A percentile compares a stretch with the other conserved stretches of the same genome.
Evolutionary conservation across 495 filamentous ascomycete species (phyloP).

Genomic region (Aspergillus indologenus): DNA sequence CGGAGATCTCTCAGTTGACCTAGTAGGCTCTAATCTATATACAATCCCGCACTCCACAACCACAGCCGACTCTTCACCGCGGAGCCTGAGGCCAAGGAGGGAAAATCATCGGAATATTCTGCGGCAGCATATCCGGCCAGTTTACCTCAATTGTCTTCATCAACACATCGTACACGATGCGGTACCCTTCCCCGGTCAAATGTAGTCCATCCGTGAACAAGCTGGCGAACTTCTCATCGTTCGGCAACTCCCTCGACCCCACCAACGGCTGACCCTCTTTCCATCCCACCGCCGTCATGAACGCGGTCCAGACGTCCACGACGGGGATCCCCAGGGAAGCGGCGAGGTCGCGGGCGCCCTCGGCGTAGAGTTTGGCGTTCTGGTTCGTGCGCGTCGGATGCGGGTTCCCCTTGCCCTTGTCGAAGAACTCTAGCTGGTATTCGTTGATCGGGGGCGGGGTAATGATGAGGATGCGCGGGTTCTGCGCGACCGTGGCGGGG

Average conservation of each 20-base stretch:
- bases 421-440: conserved; percentile 56
- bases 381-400: conserved; percentile 58
- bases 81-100: conserved; percentile 53
- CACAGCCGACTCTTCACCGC: conserved; percentile 21
- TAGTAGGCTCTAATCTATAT: background rate
- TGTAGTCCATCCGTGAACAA: conserved; percentile 65
- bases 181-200: conserved; percentile 59
- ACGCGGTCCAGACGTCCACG: conserved; percentile 69
- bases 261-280: conserved; percentile 50
- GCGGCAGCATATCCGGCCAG: conserved; percentile 60
- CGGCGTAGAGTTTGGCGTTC: conserved; percentile 66
- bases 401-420: conserved; percentile 46
- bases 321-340: conserved; percentile 60
- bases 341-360: conserved; percentile 64
- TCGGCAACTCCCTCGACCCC: conserved; percentile 50
- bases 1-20: no score
- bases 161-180: conserved; percentile 54
- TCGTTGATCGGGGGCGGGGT: conserved; percentile 81
- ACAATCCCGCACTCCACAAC: background rate
- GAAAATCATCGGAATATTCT: conserved; percentile 48
- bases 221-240: conserved; percentile 44
- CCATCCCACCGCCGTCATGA: conserved; percentile 67
- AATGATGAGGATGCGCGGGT: conserved; percentile 69
- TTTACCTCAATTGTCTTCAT: conserved; percentile 49
- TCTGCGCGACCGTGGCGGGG: conserved; percentile 62